phyloP scores from a whole-genome alignment of 345 rosid species.

The Corchorus capsularis region DNA sequence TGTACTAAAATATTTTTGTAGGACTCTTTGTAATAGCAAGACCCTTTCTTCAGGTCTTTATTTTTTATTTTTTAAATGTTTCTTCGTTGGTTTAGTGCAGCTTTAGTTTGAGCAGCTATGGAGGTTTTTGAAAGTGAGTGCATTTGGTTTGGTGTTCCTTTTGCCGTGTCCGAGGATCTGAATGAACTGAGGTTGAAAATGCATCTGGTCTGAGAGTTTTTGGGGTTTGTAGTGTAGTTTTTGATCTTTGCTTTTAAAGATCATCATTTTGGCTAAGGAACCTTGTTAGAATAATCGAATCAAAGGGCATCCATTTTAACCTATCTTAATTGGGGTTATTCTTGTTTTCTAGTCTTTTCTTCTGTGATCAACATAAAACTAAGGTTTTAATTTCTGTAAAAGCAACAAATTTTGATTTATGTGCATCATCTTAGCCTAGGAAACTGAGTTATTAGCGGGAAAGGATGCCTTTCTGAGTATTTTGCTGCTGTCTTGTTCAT shows the following conservation, averaged over 20 bases:
- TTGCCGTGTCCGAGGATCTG: conserved; percentile 22
- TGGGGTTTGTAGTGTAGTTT: conserved; percentile 10
- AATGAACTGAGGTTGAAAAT: conserved; percentile 12
- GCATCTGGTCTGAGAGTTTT: conserved; percentile 10
- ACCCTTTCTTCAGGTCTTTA: neutral
- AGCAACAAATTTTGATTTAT: neutral
- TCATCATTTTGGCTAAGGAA: conserved; percentile 6
- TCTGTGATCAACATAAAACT: neutral
- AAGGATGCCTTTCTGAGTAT: neutral
- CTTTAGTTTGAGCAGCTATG: conserved; percentile 14
- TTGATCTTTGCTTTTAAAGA: conserved; percentile 15
- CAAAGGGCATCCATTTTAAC: neutral
- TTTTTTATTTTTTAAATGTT: neutral
- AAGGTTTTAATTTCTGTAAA: neutral
- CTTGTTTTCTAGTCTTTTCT: neutral
- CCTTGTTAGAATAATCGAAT: neutral
- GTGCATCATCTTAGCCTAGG: neutral
- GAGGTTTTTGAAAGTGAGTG: conserved; percentile 6
- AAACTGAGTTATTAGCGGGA: neutral
- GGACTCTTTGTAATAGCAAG: too few relatives aligned
- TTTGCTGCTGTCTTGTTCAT: neutral
- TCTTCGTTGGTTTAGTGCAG: neutral
- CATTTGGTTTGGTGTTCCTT: neutral
- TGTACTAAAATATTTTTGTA: neutral
- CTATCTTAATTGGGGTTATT: conserved; percentile 1